Evolutionary conservation across 129 eudicot genomes (phyloP).

Genomic region (Dittrichia graveolens): DNA sequence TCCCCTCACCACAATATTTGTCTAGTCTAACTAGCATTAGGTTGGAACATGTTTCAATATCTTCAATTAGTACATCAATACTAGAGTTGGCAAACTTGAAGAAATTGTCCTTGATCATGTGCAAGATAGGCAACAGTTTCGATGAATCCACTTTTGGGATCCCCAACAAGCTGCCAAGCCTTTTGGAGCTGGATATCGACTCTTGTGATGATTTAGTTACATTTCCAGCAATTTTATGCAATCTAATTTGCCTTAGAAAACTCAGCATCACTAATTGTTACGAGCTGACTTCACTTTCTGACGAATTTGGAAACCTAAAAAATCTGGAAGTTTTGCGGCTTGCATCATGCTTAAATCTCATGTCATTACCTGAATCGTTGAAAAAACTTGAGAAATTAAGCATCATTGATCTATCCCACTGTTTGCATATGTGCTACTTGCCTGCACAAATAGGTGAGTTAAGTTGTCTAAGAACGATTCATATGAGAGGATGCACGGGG

Average conservation of each 20-base stretch:
- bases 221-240: constrained; percentile 35
- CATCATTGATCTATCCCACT: constrained; percentile 18
- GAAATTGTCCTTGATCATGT: constrained; percentile 51
- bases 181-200: constrained; percentile 44
- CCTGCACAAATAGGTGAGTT: constrained; percentile 25
- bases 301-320: constrained; percentile 9
- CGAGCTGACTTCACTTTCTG: constrained; percentile 39
- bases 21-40: constrained; percentile 34
- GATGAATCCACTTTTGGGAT: constrained; percentile 19
- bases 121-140: constrained; percentile 42
- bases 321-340: constrained; percentile 36
- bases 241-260: constrained; percentile 36
- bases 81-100: constrained; percentile 32
- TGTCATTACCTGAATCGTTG: constrained; percentile 13
- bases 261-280: constrained; percentile 42
- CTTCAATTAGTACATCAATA: constrained; percentile 28
- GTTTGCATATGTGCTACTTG: constrained; percentile 16
- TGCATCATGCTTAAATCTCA: constrained; percentile 29
- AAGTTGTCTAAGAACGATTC: constrained; percentile 16
- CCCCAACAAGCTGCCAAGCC: constrained; percentile 35
- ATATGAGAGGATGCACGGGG: constrained; percentile 33
- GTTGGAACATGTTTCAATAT: constrained; percentile 37
- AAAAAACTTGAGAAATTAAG: constrained; percentile 21
- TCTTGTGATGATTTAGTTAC: constrained; percentile 45
- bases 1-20: constrained; percentile 25